Evolutionary conservation across 129 eudicot genomes (phyloP).

Genomic region (Helianthus annuus): HanXRQr2.0-SUNRISE NC_035433.2:144915421-144915920

Average conservation of each 20-base stretch:
- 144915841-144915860: slow-evolving; percentile 66
- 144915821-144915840: slow-evolving; percentile 74
- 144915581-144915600: slow-evolving; percentile 73
- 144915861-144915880: slow-evolving; percentile 81
- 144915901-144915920: slow-evolving; percentile 95
- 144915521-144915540: slow-evolving; percentile 82
- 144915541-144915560: slow-evolving; percentile 85
- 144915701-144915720: slow-evolving; percentile 63
- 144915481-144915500: slow-evolving; percentile 78
- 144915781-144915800: slow-evolving; percentile 99
- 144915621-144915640: slow-evolving; percentile 57
- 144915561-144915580: slow-evolving; percentile 86
- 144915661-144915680: slow-evolving; percentile 58
- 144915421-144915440: slow-evolving; percentile 75
- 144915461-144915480: slow-evolving; percentile 65
- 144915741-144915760: slow-evolving; percentile 48
- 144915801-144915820: slow-evolving; percentile 82
- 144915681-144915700: slow-evolving; percentile 64
- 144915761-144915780: slow-evolving; percentile 86
- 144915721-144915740: slow-evolving; percentile 58
- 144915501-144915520: slow-evolving; percentile 89
- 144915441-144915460: slow-evolving; percentile 61
- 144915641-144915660: slow-evolving; percentile 64
- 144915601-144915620: slow-evolving; percentile 79
- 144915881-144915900: slow-evolving; percentile 61